Evolutionary conservation across 2,329 filamentous ascomycete genomes (phyloP).

Genomic region (Macroventuria anomochaeta): DNA sequence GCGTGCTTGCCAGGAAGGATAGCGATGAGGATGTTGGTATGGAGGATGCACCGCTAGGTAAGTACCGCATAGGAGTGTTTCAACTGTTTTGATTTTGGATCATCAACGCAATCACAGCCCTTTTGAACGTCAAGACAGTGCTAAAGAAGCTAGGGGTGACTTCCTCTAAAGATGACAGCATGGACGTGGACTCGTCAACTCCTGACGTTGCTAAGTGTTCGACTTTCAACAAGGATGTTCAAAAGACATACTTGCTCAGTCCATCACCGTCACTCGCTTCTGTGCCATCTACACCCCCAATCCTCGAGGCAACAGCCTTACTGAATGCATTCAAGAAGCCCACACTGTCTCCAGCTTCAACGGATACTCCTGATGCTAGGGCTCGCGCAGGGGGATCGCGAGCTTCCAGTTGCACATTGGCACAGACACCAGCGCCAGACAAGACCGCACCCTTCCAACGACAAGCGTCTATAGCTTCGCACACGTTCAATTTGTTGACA

Average conservation of each 20-base stretch:
- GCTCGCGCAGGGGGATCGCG: conserved; percentile 6
- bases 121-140: background rate
- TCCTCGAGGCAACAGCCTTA: background rate
- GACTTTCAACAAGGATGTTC: background rate
- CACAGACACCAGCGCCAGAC: background rate
- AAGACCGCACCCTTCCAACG: background rate
- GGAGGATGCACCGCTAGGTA: background rate
- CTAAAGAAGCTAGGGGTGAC: background rate
- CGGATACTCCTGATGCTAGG: background rate
- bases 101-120: background rate
- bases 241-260: background rate
- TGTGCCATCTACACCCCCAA: background rate
- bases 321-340: conserved; percentile 21
- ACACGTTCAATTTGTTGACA: background rate
- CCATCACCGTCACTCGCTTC: conserved; percentile 3
- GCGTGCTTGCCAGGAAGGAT: background rate
- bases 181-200: background rate
- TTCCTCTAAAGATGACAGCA: background rate
- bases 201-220: background rate
- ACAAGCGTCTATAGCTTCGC: conserved; percentile 6
- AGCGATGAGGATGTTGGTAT: background rate
- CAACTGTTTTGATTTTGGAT: background rate
- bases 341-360: background rate
- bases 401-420: conserved; percentile 6
- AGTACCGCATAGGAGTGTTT: background rate